Base-by-base conservation (phyloP, 352 stramenopile species). In the Globisporangium canariense region DNA sequence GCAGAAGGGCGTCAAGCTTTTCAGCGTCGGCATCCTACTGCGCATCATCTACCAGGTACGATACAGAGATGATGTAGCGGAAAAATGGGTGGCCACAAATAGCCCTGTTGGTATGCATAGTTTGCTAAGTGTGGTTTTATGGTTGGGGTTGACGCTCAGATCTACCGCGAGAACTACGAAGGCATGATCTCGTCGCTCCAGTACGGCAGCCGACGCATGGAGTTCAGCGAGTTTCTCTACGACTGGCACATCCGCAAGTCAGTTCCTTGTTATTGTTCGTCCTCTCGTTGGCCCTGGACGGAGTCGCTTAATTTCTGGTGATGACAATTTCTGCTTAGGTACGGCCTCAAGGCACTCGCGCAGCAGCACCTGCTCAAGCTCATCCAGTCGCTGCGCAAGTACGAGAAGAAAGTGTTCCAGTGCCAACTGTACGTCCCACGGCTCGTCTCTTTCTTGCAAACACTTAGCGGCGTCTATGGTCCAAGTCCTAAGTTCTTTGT, bases 211-310 rank as follows among this genome's bases (percentile, higher is more conserved):
- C 76, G 81, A 3, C 80, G 82, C 30, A 93, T 90, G 74, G 79
- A 86, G 46, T 93, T 91, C 62, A 90, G 82, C 59, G 82, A 93
- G 66, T 93, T 91, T 59, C 78, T 93, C 54, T 91, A 91, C 66
- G 84, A 93, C 65, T 91, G 84, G 84, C 83, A 93, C 49, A 87
- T 91, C 40, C 82, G 84, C 54, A 93, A 93, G 74, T 89, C 74
- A 34, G 68, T 75, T 14, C 6, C 30, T 41, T 7, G 1, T 10
- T 54, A 7, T 8, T 30, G 51, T 14, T 6, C 22, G 3, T 25
- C 4, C 9, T 34, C 6, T 18, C 20, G 14, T 41, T 4, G 11
- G 36, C 36, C 36, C 9, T 55, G 13, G 13, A 55, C 10, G 30
- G 22, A 55, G 5, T 18, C n/a, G 10, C 11, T 22, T 36, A 16